Conservation (phyloP, 352 stramenopile genomes). For the Pythium phragmitis region DNA sequence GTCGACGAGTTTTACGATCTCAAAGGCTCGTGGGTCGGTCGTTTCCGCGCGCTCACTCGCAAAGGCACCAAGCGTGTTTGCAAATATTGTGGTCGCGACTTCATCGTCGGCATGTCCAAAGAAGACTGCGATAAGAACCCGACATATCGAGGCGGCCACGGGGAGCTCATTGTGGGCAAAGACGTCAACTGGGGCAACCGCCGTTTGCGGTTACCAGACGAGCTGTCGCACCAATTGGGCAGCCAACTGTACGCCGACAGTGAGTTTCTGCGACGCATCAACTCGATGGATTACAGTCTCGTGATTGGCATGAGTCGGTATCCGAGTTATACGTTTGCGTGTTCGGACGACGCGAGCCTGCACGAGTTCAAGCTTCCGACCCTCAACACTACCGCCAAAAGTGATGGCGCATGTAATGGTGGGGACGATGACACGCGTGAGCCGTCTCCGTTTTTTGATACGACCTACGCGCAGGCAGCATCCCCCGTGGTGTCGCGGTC, state of each 20-base stretch:
- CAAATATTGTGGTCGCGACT: conserved; percentile 87
- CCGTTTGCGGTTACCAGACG: conserved; percentile 62
- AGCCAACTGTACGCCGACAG: conserved; percentile 90
- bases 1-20: conserved; percentile 89
- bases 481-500: conserved; percentile 36
- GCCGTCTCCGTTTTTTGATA: conserved; percentile 21
- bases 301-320: conserved; percentile 90
- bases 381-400: conserved; percentile 15
- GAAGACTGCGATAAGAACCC: conserved; percentile 75
- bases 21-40: conserved; percentile 90
- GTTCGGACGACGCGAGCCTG: conserved; percentile 21
- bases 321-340: conserved; percentile 24
- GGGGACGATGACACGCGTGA: conserved; percentile 31
- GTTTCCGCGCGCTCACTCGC: conserved; percentile 56
- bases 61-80: conserved; percentile 76
- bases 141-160: conserved; percentile 57
- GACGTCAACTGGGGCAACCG: conserved; percentile 87
- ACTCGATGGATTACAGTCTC: conserved; percentile 97
- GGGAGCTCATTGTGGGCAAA: conserved; percentile 82
- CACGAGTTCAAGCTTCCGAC: conserved; percentile 15
- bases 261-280: conserved; percentile 92
- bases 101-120: conserved; percentile 83
- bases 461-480: conserved; percentile 54
- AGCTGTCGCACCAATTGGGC: conserved; percentile 70
- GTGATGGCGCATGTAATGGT: neutral